Evolutionary conservation across 2,329 filamentous ascomycete species (phyloP).

Genomic region (Orbilia ellipsospora): DNA sequence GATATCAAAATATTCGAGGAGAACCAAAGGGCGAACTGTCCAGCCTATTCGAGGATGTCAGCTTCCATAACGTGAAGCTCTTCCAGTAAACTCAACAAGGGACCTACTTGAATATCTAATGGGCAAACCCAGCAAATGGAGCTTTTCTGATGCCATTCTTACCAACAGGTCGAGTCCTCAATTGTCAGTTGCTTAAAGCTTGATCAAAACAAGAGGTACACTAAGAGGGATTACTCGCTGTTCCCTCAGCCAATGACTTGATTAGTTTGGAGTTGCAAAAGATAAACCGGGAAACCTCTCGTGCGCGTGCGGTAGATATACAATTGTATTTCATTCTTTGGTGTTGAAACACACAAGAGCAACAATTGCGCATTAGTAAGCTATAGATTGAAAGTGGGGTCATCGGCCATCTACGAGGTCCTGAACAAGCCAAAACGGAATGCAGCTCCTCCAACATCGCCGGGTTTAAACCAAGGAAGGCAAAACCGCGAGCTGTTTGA

Average conservation of each 20-base stretch:
- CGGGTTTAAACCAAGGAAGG: too few species aligned
- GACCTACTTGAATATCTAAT: slow-evolving; percentile 43
- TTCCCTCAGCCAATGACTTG: background rate
- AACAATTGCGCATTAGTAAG: background rate
- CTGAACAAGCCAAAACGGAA: too few species aligned
- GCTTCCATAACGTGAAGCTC: too few species aligned
- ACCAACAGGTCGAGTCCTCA: too few species aligned
- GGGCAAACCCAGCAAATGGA: slow-evolving; percentile 37
- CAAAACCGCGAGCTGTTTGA: too few species aligned
- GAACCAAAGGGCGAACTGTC: slow-evolving; percentile 40
- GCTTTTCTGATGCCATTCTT: slow-evolving; percentile 7
- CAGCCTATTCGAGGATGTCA: slow-evolving; percentile 25
- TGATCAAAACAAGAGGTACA: too few species aligned
- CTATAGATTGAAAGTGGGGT: background rate
- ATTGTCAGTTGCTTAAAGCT: too few species aligned
- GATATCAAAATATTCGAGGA: slow-evolving; percentile 48
- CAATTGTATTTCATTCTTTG: background rate
- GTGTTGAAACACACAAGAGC: background rate
- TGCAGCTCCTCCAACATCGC: too few species aligned
- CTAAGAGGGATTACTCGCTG: too few species aligned
- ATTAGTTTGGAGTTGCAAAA: background rate
- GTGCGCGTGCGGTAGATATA: too few species aligned
- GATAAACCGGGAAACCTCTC: too few species aligned
- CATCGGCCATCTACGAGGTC: slow-evolving; percentile 2
- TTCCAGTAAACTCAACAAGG: too few species aligned